Conservation (phyloP, 169 alveolate genomes). For the Nephromyces sp. region DNA sequence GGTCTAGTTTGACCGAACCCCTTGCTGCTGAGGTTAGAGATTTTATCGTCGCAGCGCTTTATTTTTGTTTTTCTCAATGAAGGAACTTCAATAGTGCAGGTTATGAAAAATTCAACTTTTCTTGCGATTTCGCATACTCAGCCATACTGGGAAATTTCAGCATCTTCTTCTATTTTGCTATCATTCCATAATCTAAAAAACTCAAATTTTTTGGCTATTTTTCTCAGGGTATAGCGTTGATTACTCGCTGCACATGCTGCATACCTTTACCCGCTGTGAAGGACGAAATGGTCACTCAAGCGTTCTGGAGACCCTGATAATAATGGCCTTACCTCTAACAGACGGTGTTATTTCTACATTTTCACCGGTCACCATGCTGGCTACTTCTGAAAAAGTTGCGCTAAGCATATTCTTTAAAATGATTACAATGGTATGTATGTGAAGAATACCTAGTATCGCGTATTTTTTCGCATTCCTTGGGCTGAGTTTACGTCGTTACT, state of each 20-base stretch:
- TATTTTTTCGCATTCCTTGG: background rate
- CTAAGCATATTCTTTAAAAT: slow-evolving; percentile 59
- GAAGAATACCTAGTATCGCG: too few relatives aligned
- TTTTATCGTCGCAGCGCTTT: too few relatives aligned
- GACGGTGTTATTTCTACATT: slow-evolving; percentile 68
- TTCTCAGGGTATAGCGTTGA: slow-evolving; percentile 57
- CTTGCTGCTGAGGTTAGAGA: too few relatives aligned
- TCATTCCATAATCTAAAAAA: background rate
- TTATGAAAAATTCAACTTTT: background rate
- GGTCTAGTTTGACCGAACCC: too few relatives aligned
- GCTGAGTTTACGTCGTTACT: too few relatives aligned
- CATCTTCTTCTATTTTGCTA: background rate
- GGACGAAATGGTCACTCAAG: slow-evolving; percentile 57
- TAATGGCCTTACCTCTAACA: slow-evolving; percentile 61
- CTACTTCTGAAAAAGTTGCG: slow-evolving; percentile 53
- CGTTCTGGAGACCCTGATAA: slow-evolving; percentile 59
- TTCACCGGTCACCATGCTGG: slow-evolving; percentile 54
- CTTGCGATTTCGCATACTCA: background rate
- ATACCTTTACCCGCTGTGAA: slow-evolving; percentile 61
- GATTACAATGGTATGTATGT: slow-evolving; percentile 53
- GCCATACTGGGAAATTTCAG: background rate
- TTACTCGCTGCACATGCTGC: slow-evolving; percentile 64
- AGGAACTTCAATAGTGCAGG: too few relatives aligned
- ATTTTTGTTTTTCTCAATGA: too few relatives aligned
- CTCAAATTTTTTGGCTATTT: background rate